These are phyloP conservation scores for Kuraishia hungarica DNA, from an alignment of 805 yeast species.

Conservation along the genomic window DNA sequence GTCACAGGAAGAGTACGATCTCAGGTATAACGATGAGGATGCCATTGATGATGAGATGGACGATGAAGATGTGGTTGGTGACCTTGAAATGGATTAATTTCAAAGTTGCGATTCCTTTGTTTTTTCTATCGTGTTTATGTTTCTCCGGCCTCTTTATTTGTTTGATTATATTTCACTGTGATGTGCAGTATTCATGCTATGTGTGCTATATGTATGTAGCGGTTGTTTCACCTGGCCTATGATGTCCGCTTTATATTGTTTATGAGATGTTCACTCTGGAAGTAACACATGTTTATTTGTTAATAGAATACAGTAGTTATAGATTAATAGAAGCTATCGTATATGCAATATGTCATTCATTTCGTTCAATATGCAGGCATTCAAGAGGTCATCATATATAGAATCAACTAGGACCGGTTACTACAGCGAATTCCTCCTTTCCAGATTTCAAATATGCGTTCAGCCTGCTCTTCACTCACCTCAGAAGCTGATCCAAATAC, in stretches of 20 bases:
- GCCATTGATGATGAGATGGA: conserved; percentile 28
- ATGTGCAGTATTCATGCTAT: background rate
- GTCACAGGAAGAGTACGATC: conserved; percentile 26
- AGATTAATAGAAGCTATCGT: too few relatives aligned
- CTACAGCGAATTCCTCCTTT: conserved; percentile 24
- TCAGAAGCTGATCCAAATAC: conserved; percentile 20
- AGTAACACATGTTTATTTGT: background rate
- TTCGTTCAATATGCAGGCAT: background rate
- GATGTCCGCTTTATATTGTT: background rate
- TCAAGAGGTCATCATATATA: background rate
- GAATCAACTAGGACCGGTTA: background rate
- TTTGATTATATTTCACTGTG: background rate
- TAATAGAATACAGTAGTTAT: background rate
- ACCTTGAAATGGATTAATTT: conserved; percentile 21
- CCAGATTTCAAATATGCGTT: conserved; percentile 24
- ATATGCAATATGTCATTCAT: background rate
- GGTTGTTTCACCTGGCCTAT: background rate
- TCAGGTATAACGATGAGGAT: conserved; percentile 22
- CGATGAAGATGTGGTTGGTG: conserved; percentile 32
- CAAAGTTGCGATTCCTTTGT: background rate
- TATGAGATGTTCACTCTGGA: background rate
- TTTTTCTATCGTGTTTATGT: too few relatives aligned
- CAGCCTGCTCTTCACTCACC: background rate
- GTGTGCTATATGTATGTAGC: too few relatives aligned
- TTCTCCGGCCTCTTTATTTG: background rate